phyloP scores from a whole-genome alignment of 139 green algal genomes.

The Chlamydomonas sphaeroides region DNA sequence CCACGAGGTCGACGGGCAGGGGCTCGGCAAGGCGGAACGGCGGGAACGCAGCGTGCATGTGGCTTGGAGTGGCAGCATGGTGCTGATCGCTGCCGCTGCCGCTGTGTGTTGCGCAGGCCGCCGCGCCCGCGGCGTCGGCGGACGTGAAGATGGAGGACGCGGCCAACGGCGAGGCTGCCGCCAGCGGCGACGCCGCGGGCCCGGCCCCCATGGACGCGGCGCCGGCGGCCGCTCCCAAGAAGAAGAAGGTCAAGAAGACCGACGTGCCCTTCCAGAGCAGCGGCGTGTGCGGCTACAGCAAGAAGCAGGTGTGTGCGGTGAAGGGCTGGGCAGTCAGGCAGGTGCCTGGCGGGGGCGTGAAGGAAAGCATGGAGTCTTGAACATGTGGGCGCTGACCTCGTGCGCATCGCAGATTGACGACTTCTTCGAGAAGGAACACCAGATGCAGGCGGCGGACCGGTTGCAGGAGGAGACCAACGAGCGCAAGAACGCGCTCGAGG shows the following conservation, averaged over 20 bases:
- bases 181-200: slow-evolving; percentile 15
- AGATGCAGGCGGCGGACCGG: slow-evolving; percentile 76
- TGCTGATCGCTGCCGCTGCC: too few relatives aligned
- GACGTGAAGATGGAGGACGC: slow-evolving; percentile 55
- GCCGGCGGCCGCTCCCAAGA: slow-evolving; percentile 39
- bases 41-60: too few relatives aligned
- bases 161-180: slow-evolving; percentile 20
- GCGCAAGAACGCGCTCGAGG: slow-evolving; percentile 96
- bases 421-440: slow-evolving; percentile 64
- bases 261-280: slow-evolving; percentile 60
- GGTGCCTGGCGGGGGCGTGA: too few relatives aligned
- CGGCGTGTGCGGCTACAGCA: slow-evolving; percentile 21
- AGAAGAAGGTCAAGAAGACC: slow-evolving; percentile 72
- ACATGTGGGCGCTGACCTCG: too few relatives aligned
- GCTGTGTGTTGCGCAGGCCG: background rate
- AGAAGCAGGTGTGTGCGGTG: background rate
- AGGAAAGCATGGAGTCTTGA: too few relatives aligned
- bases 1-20: background rate
- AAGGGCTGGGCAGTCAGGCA: too few relatives aligned
- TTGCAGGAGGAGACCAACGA: slow-evolving; percentile 97
- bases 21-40: background rate
- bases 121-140: background rate
- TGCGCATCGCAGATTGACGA: slow-evolving; percentile 46
- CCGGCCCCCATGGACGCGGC: slow-evolving; percentile 67
- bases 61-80: background rate